Percentiles rank a stretch among this genome's conserved stretches.
Conservation (phyloP, 257 asterid genomes). For the Cruciata laevipes region DNA sequence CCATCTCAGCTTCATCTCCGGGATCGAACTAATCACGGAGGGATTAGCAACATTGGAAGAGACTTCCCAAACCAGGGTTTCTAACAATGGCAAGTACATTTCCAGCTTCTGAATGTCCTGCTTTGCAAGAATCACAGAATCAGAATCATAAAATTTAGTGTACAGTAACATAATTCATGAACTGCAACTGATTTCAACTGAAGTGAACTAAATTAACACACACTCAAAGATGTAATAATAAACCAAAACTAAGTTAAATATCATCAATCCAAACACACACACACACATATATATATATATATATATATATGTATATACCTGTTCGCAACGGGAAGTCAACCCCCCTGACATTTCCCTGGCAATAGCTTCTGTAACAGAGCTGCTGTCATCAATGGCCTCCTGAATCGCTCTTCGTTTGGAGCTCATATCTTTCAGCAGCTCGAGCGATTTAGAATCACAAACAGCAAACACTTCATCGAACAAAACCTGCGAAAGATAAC, state of each 20-base stretch:
- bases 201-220: no score
- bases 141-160: neutral
- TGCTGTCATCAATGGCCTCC: slow-evolving; percentile 39
- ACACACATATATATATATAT: slow-evolving; percentile 10
- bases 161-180: no score
- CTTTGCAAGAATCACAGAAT: slow-evolving; percentile 8
- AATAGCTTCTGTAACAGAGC: slow-evolving; percentile 45
- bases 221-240: neutral
- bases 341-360: slow-evolving; percentile 82
- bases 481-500: slow-evolving; percentile 26
- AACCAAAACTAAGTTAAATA: neutral
- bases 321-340: slow-evolving; percentile 48
- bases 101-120: slow-evolving; percentile 68
- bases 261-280: neutral
- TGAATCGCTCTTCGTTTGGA: slow-evolving; percentile 54
- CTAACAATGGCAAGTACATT: slow-evolving; percentile 49
- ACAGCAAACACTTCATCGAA: slow-evolving; percentile 33
- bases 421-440: slow-evolving; percentile 57
- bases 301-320: slow-evolving; percentile 21
- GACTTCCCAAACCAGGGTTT: slow-evolving; percentile 38
- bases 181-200: neutral
- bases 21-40: slow-evolving; percentile 23
- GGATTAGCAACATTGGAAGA: slow-evolving; percentile 11
- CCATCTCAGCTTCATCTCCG: slow-evolving; percentile 53
- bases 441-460: slow-evolving; percentile 44